A percentile compares a stretch with the other conserved stretches of the same genome.
Conservation (phyloP, 2,329 filamentous ascomycete genomes). For the Ascochyta pisi region DNA sequence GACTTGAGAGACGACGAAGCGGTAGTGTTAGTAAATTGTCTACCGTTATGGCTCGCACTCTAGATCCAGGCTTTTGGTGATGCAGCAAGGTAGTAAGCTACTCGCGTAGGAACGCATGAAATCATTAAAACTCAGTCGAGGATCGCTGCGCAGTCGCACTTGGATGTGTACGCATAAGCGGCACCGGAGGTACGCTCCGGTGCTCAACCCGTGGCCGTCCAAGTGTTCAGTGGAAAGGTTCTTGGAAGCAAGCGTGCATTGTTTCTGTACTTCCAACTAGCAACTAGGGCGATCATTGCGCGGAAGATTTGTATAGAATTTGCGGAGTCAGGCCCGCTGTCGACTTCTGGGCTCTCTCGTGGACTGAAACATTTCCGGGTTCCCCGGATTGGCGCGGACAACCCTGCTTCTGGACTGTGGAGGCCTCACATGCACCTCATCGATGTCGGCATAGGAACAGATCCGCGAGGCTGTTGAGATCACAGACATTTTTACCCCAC, state of each 20-base stretch:
- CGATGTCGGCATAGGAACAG: not conserved
- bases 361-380: not conserved
- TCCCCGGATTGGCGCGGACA: not conserved
- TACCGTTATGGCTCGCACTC: not conserved
- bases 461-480: not conserved
- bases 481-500: not conserved
- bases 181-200: not conserved
- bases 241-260: not conserved
- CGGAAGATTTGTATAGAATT: not conserved
- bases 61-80: not conserved
- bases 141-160: not conserved
- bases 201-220: not conserved
- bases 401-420: not conserved
- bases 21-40: not conserved
- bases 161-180: not conserved
- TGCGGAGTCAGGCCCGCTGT: slow-evolving; percentile 10
- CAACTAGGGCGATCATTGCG: not conserved
- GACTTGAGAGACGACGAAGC: not conserved
- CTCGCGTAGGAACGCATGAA: not conserved
- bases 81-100: not conserved
- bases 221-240: not conserved
- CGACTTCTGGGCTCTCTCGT: not conserved
- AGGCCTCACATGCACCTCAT: not conserved
- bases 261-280: not conserved
- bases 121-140: not conserved